These are phyloP conservation scores for Pichia kudriavzevii DNA, from an alignment of 1,139 yeast species.

Conservation along the genomic window DNA sequence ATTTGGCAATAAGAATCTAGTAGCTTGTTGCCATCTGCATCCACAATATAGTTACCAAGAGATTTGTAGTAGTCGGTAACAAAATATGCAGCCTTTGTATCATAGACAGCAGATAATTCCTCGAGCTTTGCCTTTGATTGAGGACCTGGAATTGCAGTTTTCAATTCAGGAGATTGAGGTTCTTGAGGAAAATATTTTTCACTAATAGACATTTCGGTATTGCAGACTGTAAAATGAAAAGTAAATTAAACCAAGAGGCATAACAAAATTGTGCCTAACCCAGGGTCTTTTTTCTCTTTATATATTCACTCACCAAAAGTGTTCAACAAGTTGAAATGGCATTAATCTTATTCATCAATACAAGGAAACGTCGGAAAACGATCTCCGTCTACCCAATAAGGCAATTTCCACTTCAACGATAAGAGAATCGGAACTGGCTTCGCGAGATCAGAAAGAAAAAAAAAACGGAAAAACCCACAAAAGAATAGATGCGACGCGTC, in stretches of 20 bases:
- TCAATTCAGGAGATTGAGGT: conserved; percentile 37
- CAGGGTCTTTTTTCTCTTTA: too few species aligned
- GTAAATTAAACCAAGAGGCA: not conserved
- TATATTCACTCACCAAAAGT: too few species aligned
- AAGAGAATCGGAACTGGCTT: too few species aligned
- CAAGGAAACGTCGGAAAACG: too few species aligned
- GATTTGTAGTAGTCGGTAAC: conserved; percentile 60
- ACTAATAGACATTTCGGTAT: conserved; percentile 37
- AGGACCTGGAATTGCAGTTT: conserved; percentile 56
- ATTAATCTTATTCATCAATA: too few species aligned
- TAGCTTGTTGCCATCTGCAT: conserved; percentile 59
- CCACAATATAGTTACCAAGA: conserved; percentile 62
- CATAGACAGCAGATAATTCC: conserved; percentile 50
- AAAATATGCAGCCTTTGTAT: conserved; percentile 62
- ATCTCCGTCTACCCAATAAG: too few species aligned
- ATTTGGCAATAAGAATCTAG: conserved; percentile 68
- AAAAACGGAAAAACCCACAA: too few species aligned
- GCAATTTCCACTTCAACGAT: too few species aligned
- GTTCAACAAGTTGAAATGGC: too few species aligned
- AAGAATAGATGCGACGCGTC: too few species aligned
- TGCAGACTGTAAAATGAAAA: not conserved
- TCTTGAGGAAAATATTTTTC: conserved; percentile 48
- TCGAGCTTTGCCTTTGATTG: conserved; percentile 38
- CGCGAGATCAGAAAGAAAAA: too few species aligned
- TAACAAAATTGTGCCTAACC: too few species aligned